A percentile compares a stretch with the other conserved stretches of the same genome.
phyloP scores from a whole-genome alignment of 2,329 filamentous ascomycete species.

The Monilinia polystroma region DNA sequence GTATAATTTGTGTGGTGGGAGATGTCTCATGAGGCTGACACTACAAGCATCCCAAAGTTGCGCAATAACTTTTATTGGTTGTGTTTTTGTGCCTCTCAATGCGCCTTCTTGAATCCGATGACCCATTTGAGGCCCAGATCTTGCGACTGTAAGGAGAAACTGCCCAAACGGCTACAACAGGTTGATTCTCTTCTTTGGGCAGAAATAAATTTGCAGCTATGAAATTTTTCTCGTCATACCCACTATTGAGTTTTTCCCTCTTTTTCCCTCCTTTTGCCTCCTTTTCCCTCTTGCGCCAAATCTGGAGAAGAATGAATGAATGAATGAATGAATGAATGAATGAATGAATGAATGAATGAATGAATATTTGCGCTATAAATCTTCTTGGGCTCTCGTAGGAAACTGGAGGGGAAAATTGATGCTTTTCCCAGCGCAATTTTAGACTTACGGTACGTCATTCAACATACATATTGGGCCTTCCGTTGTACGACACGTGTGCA shows the following conservation, averaged over 20 bases:
- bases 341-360: too few species aligned
- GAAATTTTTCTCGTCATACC: neutral
- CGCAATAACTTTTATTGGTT: slow-evolving; percentile 12
- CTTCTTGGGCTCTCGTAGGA: neutral
- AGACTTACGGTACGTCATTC: slow-evolving; percentile 16
- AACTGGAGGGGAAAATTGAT: slow-evolving; percentile 16
- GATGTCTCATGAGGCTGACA: slow-evolving; percentile 18
- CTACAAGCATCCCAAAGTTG: slow-evolving; percentile 19
- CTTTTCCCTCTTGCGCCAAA: neutral
- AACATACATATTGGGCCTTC: slow-evolving; percentile 23
- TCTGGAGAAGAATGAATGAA: neutral
- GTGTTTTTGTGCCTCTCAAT: slow-evolving; percentile 15
- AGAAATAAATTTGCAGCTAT: neutral
- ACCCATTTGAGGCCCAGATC: slow-evolving; percentile 13
- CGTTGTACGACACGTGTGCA: slow-evolving; percentile 25
- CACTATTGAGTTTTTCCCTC: neutral
- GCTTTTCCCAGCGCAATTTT: neutral
- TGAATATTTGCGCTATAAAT: neutral
- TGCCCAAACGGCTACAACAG: slow-evolving; percentile 21
- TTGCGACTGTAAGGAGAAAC: slow-evolving; percentile 2
- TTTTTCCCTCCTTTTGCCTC: neutral
- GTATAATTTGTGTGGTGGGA: slow-evolving; percentile 11
- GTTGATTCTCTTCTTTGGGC: slow-evolving; percentile 16
- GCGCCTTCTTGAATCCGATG: slow-evolving; percentile 19
- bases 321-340: too few species aligned